phyloP scores from a whole-genome alignment of 116 monocot species.

The Trichopus zeylanicus region DNA sequence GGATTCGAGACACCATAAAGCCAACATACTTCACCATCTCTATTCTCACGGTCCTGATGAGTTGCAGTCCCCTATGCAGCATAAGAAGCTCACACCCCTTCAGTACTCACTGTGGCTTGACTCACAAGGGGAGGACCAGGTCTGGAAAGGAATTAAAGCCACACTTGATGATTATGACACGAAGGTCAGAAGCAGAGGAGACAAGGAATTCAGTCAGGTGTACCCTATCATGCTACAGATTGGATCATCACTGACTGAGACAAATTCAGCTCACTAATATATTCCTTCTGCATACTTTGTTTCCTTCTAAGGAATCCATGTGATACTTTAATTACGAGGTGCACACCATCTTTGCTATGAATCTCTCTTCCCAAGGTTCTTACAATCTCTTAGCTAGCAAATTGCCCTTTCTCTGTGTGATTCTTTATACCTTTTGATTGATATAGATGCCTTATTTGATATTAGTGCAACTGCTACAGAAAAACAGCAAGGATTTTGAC shows the following conservation, averaged over 20 bases:
- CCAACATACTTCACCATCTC: constrained; percentile 88
- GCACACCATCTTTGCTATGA: not conserved
- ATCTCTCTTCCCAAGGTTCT: not conserved
- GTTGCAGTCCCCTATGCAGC: constrained; percentile 82
- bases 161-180: constrained; percentile 81
- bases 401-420: not conserved
- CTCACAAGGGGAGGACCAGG: constrained; percentile 86
- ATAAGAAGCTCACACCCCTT: constrained; percentile 66
- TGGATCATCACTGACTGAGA: constrained; percentile 40
- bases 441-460: not conserved
- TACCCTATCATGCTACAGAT: constrained; percentile 85
- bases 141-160: constrained; percentile 88
- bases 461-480: not conserved
- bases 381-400: not conserved
- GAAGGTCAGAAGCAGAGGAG: constrained; percentile 52
- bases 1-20: no score
- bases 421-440: not conserved
- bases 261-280: not conserved
- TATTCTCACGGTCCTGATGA: constrained; percentile 85
- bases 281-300: not conserved
- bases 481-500: not conserved
- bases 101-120: constrained; percentile 97
- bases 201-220: constrained; percentile 58
- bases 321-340: no score
- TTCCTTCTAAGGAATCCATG: no score